Evolutionary conservation across 2,329 filamentous ascomycete species (phyloP).

Genomic region (Aureobasidium pullulans): DNA sequence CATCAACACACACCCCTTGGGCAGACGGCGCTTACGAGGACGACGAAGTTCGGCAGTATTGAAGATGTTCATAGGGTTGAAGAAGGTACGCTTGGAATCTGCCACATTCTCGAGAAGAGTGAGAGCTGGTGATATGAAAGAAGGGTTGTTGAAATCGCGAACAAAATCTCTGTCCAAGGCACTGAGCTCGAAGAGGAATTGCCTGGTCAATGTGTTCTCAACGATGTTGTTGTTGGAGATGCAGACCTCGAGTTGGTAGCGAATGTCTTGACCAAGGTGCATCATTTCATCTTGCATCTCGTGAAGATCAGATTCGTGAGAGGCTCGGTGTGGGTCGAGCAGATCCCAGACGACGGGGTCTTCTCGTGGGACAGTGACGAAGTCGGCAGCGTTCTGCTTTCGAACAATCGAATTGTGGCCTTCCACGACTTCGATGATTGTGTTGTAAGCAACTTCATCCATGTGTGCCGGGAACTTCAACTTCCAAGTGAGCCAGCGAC

Average conservation of each 20-base stretch:
- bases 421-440: conserved; percentile 40
- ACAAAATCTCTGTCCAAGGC: conserved; percentile 34
- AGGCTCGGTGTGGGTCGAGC: conserved; percentile 4
- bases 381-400: neutral
- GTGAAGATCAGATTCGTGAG: conserved; percentile 17
- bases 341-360: neutral
- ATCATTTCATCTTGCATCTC: conserved; percentile 19
- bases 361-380: neutral
- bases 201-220: conserved; percentile 62
- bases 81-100: conserved; percentile 54
- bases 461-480: neutral
- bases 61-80: conserved; percentile 68
- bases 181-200: conserved; percentile 60
- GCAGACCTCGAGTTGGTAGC: conserved; percentile 90
- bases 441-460: neutral
- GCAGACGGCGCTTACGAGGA: conserved; percentile 40
- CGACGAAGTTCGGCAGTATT: conserved; percentile 29
- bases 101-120: conserved; percentile 68
- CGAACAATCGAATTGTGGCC: conserved; percentile 61
- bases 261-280: conserved; percentile 54
- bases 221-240: conserved; percentile 71
- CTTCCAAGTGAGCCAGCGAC: conserved; percentile 56
- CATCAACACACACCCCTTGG: conserved; percentile 65
- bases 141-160: conserved; percentile 14
- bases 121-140: conserved; percentile 38